Evolutionary conservation across 2,329 filamentous ascomycete genomes (phyloP), one percentile per base, ranked within the genome.

Genomic region (Alternaria dauci): DNA sequence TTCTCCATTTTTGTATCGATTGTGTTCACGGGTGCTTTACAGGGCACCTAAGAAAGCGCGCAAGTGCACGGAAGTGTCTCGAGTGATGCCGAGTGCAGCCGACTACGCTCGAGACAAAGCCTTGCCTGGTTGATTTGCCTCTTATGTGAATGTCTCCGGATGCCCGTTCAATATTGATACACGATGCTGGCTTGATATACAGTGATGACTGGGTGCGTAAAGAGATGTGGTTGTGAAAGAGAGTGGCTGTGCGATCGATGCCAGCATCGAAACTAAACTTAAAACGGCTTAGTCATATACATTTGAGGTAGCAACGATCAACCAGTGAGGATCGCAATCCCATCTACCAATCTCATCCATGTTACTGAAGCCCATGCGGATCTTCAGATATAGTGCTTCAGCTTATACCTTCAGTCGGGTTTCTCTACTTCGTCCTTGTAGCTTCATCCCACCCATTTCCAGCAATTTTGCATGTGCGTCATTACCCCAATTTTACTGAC

Each of bases 1-100:
- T 98, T 98, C 42, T 87, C 87, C 59, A 94, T 76, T 30, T 68
- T 43, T 38, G 34, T 52, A 41, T 47, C 61, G 18, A 42, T 52
- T 54, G 56, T 42, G 12, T 11, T 38, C 18, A 16, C 14, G 16
- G 18, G 32, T 26, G 20, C 30, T 18, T 12, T 47, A 43, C 9
- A 42, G 26, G 20, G 41, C 23, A 16, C 16, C 4, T 36, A n/a
- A 16, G 47, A 2, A 50, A 18, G 30, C 46, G 20, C 23, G 23
- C 7, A 11, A 23, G 36, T 26, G 36, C 48, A 25, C 26, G 11
- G 20, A 36, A 30, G 20, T n/a, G 23, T 38, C 12, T 26, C 25
- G 11, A 14, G 30, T 38, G 32, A 38, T 20, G 32, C 46, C 23
- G 46, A 50, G 16, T 11, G 32, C 46, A 8, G 16, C 12, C 20